A percentile compares a stretch with the other conserved stretches of the same genome.
phyloP scores from a whole-genome alignment of 495 filamentous ascomycete genomes.

The Baudoinia panamericana region DNA sequence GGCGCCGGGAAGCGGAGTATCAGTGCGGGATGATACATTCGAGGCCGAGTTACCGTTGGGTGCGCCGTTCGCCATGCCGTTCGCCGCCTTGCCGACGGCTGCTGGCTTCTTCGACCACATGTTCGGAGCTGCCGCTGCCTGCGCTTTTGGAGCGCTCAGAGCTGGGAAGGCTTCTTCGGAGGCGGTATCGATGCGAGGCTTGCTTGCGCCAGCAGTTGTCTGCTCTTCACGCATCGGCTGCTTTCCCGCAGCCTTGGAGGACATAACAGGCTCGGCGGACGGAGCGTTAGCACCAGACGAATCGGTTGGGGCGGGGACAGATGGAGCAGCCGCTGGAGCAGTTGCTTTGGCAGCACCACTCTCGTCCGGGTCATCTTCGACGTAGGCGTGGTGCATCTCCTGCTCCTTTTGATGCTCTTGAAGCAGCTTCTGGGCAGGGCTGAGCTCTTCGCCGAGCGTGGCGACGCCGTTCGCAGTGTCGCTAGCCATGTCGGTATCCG shows the following conservation, averaged over 20 bases:
- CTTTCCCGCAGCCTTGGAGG: conserved; percentile 50
- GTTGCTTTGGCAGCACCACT: conserved; percentile 37
- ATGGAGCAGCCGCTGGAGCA: conserved; percentile 29
- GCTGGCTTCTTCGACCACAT: conserved; percentile 55
- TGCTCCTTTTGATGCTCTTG: conserved; percentile 68
- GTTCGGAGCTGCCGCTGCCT: conserved; percentile 41
- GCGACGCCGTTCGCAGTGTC: conserved; percentile 29
- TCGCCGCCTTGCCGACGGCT: conserved; percentile 43
- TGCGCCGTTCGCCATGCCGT: conserved; percentile 31
- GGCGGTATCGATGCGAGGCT: conserved; percentile 53
- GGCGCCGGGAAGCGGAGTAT: conserved; percentile 44
- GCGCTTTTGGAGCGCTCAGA: conserved; percentile 57
- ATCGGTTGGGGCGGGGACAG: conserved; percentile 25
- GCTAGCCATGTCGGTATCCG: conserved; percentile 15
- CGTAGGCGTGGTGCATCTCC: conserved; percentile 46
- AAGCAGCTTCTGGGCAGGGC: conserved; percentile 63
- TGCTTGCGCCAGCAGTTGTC: conserved; percentile 20
- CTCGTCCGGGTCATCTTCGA: conserved; percentile 71
- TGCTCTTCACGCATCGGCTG: conserved; percentile 37
- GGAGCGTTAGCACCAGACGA: conserved; percentile 24
- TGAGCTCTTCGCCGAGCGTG: conserved; percentile 22
- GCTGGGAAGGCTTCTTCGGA: conserved; percentile 87
- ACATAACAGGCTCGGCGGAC: conserved; percentile 31
- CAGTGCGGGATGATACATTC: conserved; percentile 37
- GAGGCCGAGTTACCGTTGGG: conserved; percentile 33